These are phyloP conservation scores for Starmerella floris DNA, from an alignment of 805 yeast genomes.

Conservation along the genomic window DNA sequence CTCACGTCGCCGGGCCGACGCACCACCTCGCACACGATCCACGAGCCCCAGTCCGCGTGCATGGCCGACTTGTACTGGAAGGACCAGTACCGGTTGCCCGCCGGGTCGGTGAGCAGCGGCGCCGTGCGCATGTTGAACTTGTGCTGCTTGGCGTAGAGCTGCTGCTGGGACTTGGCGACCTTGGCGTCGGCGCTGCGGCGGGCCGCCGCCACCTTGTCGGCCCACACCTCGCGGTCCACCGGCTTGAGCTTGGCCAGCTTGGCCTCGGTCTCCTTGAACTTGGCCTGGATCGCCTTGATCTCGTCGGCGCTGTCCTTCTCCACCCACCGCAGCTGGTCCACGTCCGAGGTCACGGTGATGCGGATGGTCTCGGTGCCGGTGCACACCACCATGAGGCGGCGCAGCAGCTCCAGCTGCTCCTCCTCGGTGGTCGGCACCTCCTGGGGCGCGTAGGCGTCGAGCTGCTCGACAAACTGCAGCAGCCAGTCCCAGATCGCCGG, in stretches of 20 bases:
- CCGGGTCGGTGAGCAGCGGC: slow-evolving; percentile 26
- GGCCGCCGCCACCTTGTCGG: slow-evolving; percentile 22
- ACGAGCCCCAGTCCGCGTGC: slow-evolving; percentile 26
- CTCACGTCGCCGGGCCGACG: slow-evolving; percentile 10
- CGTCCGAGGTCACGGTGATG: slow-evolving; percentile 25
- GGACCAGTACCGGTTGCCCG: slow-evolving; percentile 29
- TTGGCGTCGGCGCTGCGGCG: slow-evolving; percentile 21
- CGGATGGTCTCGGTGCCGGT: slow-evolving; percentile 29
- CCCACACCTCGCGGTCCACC: slow-evolving; percentile 20
- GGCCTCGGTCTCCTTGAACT: slow-evolving; percentile 20
- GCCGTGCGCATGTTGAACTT: slow-evolving; percentile 26
- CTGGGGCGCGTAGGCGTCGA: slow-evolving; percentile 15
- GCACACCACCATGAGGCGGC: slow-evolving; percentile 23
- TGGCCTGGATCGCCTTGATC: slow-evolving; percentile 20
- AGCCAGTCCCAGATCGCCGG: slow-evolving; percentile 26
- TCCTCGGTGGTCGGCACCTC: slow-evolving; percentile 17
- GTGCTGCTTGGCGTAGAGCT: slow-evolving; percentile 21
- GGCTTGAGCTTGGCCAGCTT: slow-evolving; percentile 20
- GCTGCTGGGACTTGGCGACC: slow-evolving; percentile 23
- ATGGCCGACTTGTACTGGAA: slow-evolving; percentile 26
- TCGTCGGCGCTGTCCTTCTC: slow-evolving; percentile 22
- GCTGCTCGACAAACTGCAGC: slow-evolving; percentile 20
- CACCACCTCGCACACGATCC: slow-evolving; percentile 25
- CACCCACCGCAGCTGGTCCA: slow-evolving; percentile 23
- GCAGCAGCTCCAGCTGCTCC: slow-evolving; percentile 22